Conservation (phyloP, 176 grass and related monocot species). For the Puya raimondii region DNA sequence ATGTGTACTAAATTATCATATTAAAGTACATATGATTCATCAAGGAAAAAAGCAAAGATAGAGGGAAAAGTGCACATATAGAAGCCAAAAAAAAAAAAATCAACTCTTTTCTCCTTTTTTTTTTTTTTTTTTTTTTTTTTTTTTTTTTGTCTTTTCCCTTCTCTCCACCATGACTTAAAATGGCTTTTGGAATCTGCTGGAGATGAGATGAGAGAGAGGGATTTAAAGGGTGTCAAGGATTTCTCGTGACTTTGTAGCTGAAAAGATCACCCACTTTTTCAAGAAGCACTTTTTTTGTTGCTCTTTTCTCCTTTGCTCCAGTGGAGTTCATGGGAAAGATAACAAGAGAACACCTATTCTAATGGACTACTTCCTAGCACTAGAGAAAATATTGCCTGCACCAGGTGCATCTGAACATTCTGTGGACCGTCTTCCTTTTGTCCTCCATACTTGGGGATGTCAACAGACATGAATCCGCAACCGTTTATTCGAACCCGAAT, state of each 20-base stretch:
- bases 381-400: too few relatives aligned
- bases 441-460: too few relatives aligned
- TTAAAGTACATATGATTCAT: too few relatives aligned
- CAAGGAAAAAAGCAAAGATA: too few relatives aligned
- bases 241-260: conserved; percentile 71
- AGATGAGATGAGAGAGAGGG: conserved; percentile 21
- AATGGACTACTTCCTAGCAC: too few relatives aligned
- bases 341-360: neutral
- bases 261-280: conserved; percentile 23
- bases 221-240: conserved; percentile 61
- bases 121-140: neutral
- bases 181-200: neutral
- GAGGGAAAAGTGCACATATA: too few relatives aligned
- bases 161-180: neutral
- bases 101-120: neutral
- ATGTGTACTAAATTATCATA: too few relatives aligned
- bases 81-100: too few relatives aligned
- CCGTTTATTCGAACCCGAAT: too few relatives aligned
- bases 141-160: neutral
- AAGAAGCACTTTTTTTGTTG: neutral
- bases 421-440: too few relatives aligned
- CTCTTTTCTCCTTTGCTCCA: neutral
- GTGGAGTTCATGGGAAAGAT: neutral
- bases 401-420: too few relatives aligned
- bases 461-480: too few relatives aligned